phyloP scores from a whole-genome alignment of 805 yeast species.

The Brettanomyces sp. region DNA sequence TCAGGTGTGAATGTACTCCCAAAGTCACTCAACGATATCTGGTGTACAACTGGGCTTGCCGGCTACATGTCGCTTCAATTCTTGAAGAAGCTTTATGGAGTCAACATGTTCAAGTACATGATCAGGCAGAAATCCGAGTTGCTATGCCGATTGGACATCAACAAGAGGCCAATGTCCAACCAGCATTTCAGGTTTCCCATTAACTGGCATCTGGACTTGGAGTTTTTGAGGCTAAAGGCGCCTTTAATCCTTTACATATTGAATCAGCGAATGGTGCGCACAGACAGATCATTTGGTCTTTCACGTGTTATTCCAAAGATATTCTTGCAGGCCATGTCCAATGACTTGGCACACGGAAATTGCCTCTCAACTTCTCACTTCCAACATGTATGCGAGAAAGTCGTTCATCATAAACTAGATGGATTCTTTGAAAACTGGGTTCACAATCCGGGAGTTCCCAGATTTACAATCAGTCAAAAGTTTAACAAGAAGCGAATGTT shows the following conservation, averaged over 20 bases:
- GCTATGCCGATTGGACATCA: conserved; percentile 67
- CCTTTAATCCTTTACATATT: conserved; percentile 78
- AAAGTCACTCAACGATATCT: conserved; percentile 62
- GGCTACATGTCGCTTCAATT: conserved; percentile 74
- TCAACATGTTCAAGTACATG: conserved; percentile 68
- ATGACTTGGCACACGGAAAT: conserved; percentile 72
- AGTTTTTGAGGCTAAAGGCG: conserved; percentile 67
- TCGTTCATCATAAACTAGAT: conserved; percentile 76
- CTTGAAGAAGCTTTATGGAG: conserved; percentile 64
- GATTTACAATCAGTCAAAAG: conserved; percentile 78
- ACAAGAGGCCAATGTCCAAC: conserved; percentile 70
- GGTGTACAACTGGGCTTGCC: conserved; percentile 86
- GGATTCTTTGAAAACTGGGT: conserved; percentile 91
- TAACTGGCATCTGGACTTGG: conserved; percentile 43
- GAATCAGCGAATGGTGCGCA: conserved; percentile 90
- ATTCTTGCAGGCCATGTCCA: conserved; percentile 90
- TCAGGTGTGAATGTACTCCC: conserved; percentile 89
- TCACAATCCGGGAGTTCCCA: conserved; percentile 79
- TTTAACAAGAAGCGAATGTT: conserved; percentile 91
- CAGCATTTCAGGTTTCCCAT: conserved; percentile 64
- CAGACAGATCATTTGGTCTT: conserved; percentile 88
- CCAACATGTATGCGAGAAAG: conserved; percentile 90
- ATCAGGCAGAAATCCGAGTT: conserved; percentile 56
- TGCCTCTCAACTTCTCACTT: conserved; percentile 75
- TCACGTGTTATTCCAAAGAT: conserved; percentile 86